Evolutionary conservation across 306 rosid species (phyloP), one percentile per base, ranked within the genome.

Genomic region (Sindora glabra): DNA sequence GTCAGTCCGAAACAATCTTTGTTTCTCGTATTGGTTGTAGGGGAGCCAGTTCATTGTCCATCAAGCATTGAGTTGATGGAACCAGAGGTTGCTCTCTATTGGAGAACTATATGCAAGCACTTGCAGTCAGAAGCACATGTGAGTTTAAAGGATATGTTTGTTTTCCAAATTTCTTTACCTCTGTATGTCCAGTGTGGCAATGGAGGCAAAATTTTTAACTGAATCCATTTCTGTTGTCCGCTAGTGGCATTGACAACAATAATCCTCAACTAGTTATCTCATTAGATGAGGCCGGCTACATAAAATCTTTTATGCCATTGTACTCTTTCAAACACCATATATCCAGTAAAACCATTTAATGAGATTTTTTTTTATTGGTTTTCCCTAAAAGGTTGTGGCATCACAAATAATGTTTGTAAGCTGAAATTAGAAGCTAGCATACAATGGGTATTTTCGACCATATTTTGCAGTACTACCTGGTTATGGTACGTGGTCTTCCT

Each of bases 101-200:
- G 96, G 96, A 88, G 86, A 73, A 73, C 74, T 58, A 74, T 82
- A 44, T 86, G 99, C 74, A 53, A 79, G 60, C 81, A 89, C 75
- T 73, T 92, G 71, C 90, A 84, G 64, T 82, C 69, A 51, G 90
- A 80, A 69, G 99, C 99, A 56, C 90, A 86, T 25, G 96, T 91
- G 82, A 75, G 92, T 77, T 66, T 29, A 66, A 62, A 51, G 50
- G 48, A 36, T 39, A 68, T 62, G 50, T 73, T 49, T 49, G 5
- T 64, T 52, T 61, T 14, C 38, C 48, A 18, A n/a, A 9, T 57
- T 51, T 37, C 13, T 46, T 55, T 62, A 27, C 33, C 59, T 42
- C 22, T n/a, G 5, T 53, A 18, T 23, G 45, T 30, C 41, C 37
- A 54, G 13, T 22, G 34, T 52, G 14, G 15, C 40, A 56, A 11